Percentiles rank a stretch among this genome's conserved stretches.
Evolutionary conservation across 768 basidiomycete species (phyloP).

Genomic region (Rickenella mellea): DNA sequence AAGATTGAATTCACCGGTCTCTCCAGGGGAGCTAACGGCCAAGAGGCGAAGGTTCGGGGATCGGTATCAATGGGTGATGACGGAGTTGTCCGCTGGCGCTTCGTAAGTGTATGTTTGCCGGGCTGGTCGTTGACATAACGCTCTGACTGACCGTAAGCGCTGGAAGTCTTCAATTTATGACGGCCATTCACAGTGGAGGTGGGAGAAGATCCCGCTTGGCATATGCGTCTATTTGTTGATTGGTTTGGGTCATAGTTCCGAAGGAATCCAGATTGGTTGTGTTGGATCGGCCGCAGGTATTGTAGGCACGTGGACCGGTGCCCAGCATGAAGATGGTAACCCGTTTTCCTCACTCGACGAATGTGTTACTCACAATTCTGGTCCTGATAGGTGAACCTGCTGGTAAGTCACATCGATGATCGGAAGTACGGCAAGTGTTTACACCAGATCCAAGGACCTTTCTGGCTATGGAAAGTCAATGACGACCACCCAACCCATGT

Average conservation of each 20-base stretch:
- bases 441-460: slow-evolving; percentile 38
- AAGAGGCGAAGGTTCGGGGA: slow-evolving; percentile 38
- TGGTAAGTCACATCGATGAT: slow-evolving; percentile 29
- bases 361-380: slow-evolving; percentile 2
- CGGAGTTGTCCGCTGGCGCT: slow-evolving; percentile 42
- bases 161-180: slow-evolving; percentile 45
- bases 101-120: slow-evolving; percentile 38
- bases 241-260: slow-evolving; percentile 47
- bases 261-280: slow-evolving; percentile 58
- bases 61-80: slow-evolving; percentile 38
- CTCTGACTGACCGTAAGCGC: too few relatives aligned
- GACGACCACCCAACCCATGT: slow-evolving; percentile 26
- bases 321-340: slow-evolving; percentile 45
- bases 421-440: not conserved
- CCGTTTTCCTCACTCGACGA: slow-evolving; percentile 1
- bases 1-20: slow-evolving; percentile 38
- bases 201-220: slow-evolving; percentile 11
- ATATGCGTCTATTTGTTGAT: slow-evolving; percentile 1
- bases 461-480: slow-evolving; percentile 61
- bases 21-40: slow-evolving; percentile 30
- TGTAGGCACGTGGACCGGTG: slow-evolving; percentile 61
- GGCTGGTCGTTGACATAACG: too few relatives aligned
- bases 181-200: slow-evolving; percentile 52
- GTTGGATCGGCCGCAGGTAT: slow-evolving; percentile 58
- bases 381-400: slow-evolving; percentile 46